Conservation (phyloP, 495 filamentous ascomycete genomes). For the Penicillium robsamsonii region DNA sequence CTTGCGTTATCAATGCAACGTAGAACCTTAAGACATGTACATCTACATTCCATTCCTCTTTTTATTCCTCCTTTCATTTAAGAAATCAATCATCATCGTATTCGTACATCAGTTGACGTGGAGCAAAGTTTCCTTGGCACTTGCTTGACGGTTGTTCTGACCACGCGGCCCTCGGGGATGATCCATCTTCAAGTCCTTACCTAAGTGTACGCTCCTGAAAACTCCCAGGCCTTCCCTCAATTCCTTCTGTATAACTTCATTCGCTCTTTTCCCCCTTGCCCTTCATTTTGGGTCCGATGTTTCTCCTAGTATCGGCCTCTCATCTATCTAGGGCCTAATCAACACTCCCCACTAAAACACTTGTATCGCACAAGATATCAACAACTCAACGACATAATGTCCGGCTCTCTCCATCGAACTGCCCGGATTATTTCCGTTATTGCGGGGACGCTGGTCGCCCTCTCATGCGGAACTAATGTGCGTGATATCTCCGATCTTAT, state of each 20-base stretch:
- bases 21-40: neutral
- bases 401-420: constrained; percentile 27
- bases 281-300: constrained; percentile 20
- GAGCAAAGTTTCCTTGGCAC: constrained; percentile 5
- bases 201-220: constrained; percentile 8
- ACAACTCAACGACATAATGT: constrained; percentile 22
- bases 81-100: neutral
- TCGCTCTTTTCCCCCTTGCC: constrained; percentile 10
- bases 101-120: constrained; percentile 6
- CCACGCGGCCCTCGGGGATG: constrained; percentile 8
- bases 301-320: constrained; percentile 7
- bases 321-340: constrained; percentile 8
- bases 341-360: constrained; percentile 6
- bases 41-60: neutral
- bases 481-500: constrained; percentile 25
- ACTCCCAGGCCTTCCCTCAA: constrained; percentile 1
- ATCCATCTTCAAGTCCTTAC: constrained; percentile 10
- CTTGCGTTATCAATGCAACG: neutral
- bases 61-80: neutral
- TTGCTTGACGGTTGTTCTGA: constrained; percentile 3
- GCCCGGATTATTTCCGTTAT: constrained; percentile 70
- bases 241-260: constrained; percentile 4
- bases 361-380: constrained; percentile 9
- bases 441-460: constrained; percentile 79
- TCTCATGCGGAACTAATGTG: constrained; percentile 93